Percentiles rank a stretch among this genome's conserved stretches.
phyloP scores from a whole-genome alignment of 108 stramenopile genomes.

The Nannochloropsis granulata region DNA sequence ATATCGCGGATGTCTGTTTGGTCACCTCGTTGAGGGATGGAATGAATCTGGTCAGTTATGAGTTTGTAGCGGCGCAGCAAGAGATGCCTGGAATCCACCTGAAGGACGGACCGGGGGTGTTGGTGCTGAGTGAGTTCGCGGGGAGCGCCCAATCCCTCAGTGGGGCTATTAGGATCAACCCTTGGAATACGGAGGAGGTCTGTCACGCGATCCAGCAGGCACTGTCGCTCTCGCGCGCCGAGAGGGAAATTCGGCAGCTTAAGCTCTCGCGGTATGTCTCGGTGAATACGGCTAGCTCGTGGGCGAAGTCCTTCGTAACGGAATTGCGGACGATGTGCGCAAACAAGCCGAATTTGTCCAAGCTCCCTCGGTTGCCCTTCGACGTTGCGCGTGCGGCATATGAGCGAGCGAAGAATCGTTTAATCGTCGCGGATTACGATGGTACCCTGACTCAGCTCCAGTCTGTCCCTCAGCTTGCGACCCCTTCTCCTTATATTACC shows the following conservation, averaged over 20 bases:
- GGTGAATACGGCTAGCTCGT: slow-evolving; percentile 30
- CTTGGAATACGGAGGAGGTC: slow-evolving; percentile 34
- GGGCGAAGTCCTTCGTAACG: slow-evolving; percentile 32
- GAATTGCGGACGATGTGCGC: slow-evolving; percentile 34
- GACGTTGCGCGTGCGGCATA: slow-evolving; percentile 5
- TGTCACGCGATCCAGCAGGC: slow-evolving; percentile 20
- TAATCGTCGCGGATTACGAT: slow-evolving; percentile 35
- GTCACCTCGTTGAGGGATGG: slow-evolving; percentile 32
- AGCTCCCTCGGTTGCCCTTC: slow-evolving; percentile 29
- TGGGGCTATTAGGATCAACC: slow-evolving; percentile 29
- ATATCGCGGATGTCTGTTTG: slow-evolving; percentile 30
- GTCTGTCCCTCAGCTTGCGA: slow-evolving; percentile 28
- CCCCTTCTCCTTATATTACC: slow-evolving; percentile 5
- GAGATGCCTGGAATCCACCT: background rate
- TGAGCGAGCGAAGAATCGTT: slow-evolving; percentile 6
- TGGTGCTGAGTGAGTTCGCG: slow-evolving; percentile 31
- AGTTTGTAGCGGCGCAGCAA: slow-evolving; percentile 31
- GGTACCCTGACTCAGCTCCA: slow-evolving; percentile 28
- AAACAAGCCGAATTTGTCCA: slow-evolving; percentile 13
- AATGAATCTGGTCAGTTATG: slow-evolving; percentile 34
- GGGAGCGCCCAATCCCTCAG: slow-evolving; percentile 30
- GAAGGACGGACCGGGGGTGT: slow-evolving; percentile 27
- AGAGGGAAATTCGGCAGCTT: slow-evolving; percentile 30
- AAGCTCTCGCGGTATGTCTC: slow-evolving; percentile 34
- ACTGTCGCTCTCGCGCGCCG: slow-evolving; percentile 17